Evolutionary conservation across 1,284 basidiomycete species (phyloP), one percentile per base, ranked within the genome.

Genomic region (Singerocomus inundabilis): DNA sequence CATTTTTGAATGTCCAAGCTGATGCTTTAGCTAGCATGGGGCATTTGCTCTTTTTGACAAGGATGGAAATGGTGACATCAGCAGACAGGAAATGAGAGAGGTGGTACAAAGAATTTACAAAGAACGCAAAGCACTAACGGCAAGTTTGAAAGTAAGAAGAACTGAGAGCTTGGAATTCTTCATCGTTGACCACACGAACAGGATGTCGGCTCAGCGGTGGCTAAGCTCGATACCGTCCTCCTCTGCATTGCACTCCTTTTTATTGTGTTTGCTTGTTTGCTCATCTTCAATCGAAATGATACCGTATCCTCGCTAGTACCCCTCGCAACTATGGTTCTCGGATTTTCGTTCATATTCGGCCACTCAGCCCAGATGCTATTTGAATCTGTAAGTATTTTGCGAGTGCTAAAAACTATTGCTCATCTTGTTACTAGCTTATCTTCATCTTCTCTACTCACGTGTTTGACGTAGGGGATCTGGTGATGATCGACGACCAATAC

Each of bases 381-480:
- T 57, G 87, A 91, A 72, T 88, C 85, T 48, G 85, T 85, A 55
- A 44, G 68, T 28, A 15, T 28, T 29, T 44, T 12, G 31, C 10
- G 6, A 48, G 51, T 35, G 5, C 41, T 38, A 34, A 30, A 13
- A 13, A 18, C 37, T 15, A 34, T 31, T 30, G 1, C 44, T 44
- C 24, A 49, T 26, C 43, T 7, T 37, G 11, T 42, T 21, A 11
- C 34, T 29, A 86, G 81, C 75, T 88, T 32, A 85, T 89, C 61
- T 91, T 92, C 72, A 91, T 91, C 56, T 91, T 92, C 68, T 88
- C 86, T 0, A 88, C 86, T 0, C 88, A 89, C 58, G 82, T 86
- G 16, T 89, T 85, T 58, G 86, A 89, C 61, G 82, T 89, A 9
- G 88, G 88, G 18, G 88, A 90, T 60, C 68, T 90, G 28, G 83